phyloP scores from a whole-genome alignment of 1,284 basidiomycete species.

The Inonotus obliquus region DNA sequence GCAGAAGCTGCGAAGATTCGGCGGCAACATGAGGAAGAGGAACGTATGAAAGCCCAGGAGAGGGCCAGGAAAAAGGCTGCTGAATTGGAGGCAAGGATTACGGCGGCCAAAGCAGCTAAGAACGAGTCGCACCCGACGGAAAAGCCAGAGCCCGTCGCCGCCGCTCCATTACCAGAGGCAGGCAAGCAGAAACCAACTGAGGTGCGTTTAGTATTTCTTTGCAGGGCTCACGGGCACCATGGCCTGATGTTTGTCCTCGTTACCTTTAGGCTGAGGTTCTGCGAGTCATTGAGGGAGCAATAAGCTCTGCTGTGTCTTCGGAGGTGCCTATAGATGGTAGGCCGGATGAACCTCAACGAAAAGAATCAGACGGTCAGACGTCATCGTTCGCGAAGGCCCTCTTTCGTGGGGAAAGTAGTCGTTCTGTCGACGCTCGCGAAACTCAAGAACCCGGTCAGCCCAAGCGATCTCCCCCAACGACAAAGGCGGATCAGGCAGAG shows the following conservation, averaged over 20 bases:
- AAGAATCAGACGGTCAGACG: not conserved
- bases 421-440: not conserved
- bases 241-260: not conserved
- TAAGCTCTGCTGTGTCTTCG: conserved; percentile 2
- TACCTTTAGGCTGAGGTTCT: conserved; percentile 17
- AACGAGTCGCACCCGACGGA: not conserved
- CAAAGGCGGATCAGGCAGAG: conserved; percentile 39
- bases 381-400: not conserved
- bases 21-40: conserved; percentile 82
- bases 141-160: not conserved
- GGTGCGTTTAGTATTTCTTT: conserved; percentile 1
- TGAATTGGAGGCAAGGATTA: conserved; percentile 76
- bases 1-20: conserved; percentile 82
- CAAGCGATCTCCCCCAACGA: conserved; percentile 20
- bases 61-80: conserved; percentile 82
- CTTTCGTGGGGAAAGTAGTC: not conserved
- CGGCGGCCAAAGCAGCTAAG: conserved; percentile 32
- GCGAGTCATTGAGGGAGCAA: conserved; percentile 17
- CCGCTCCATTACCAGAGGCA: not conserved
- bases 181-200: conserved; percentile 21
- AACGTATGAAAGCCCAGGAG: conserved; percentile 79
- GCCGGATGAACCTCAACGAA: not conserved
- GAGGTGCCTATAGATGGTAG: not conserved
- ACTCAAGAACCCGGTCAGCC: conserved; percentile 22
- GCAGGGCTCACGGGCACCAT: conserved; percentile 4